Conservation (phyloP, 306 rosid genomes). For the Arachis hypogaea region DNA sequence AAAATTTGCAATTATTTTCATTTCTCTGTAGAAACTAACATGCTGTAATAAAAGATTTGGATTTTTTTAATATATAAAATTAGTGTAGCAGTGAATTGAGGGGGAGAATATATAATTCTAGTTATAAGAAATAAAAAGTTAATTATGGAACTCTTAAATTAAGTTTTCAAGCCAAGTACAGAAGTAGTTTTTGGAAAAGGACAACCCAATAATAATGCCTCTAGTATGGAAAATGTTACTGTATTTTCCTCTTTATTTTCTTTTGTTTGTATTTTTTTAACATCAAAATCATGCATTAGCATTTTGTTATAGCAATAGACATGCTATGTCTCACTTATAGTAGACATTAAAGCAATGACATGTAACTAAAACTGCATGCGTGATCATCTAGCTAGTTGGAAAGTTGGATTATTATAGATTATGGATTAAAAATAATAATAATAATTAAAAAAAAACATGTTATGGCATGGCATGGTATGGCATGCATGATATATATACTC, state of each 20-base stretch:
- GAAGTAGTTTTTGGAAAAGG: neutral
- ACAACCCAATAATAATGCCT: neutral
- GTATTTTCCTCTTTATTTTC: no score
- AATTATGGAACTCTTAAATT: neutral
- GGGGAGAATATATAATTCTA: no score
- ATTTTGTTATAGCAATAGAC: neutral
- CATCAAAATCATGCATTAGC: no score
- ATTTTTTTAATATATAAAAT: no score
- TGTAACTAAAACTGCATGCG: neutral
- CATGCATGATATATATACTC: neutral
- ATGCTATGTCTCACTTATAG: neutral
- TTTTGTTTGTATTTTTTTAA: no score
- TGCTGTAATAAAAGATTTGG: neutral
- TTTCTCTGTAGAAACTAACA: neutral
- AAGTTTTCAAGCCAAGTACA: neutral
- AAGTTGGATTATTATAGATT: neutral
- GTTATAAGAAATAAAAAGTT: no score
- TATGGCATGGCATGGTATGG: neutral
- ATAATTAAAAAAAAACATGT: no score
- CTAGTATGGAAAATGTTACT: neutral
- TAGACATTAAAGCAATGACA: conserved; percentile 32
- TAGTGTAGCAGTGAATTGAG: no score
- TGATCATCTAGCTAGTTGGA: neutral
- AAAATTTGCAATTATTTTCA: neutral
- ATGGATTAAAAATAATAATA: no score